phyloP scores from a whole-genome alignment of 23 red algal species.

The Agarophyton chilense region DNA sequence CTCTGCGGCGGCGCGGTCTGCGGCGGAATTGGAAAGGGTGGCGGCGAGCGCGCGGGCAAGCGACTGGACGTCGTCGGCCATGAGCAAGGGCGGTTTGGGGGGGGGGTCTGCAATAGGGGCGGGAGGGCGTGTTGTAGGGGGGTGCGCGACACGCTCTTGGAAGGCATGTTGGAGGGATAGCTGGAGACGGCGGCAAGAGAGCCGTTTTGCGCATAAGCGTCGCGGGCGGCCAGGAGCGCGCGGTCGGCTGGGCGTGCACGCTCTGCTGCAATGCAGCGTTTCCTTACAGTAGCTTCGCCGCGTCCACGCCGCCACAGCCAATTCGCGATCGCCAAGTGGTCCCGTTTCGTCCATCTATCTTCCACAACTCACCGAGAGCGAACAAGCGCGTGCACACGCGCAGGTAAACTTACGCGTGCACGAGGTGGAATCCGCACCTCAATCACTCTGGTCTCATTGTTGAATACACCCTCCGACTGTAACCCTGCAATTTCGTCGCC shows the following conservation, averaged over 20 bases:
- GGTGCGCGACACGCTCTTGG: not conserved
- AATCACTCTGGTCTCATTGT: no score
- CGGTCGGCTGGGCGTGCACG: not conserved
- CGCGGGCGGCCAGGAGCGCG: constrained; percentile 4
- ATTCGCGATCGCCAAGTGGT: not conserved
- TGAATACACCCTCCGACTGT: no score
- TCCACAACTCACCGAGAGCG: no score
- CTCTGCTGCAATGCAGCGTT: not conserved
- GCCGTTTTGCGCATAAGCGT: constrained; percentile 25
- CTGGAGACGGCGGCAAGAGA: constrained; percentile 22
- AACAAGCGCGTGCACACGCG: not conserved
- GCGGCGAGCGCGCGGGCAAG: constrained; percentile 50
- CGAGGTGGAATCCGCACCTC: no score
- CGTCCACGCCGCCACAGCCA: not conserved
- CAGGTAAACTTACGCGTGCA: no score
- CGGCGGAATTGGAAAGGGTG: constrained; percentile 60
- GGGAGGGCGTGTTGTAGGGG: constrained; percentile 11
- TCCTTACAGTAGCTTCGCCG: not conserved
- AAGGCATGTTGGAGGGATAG: constrained; percentile 1
- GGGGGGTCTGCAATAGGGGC: constrained; percentile 2
- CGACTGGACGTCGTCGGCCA: constrained; percentile 48
- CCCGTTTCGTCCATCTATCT: not conserved
- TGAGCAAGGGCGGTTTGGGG: not conserved
- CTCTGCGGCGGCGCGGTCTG: constrained; percentile 58
- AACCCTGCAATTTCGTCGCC: no score